Evolutionary conservation across 2,329 filamentous ascomycete species (phyloP), one percentile per base, ranked within the genome.

Genomic region (Diaporthe aspalathi): DNA sequence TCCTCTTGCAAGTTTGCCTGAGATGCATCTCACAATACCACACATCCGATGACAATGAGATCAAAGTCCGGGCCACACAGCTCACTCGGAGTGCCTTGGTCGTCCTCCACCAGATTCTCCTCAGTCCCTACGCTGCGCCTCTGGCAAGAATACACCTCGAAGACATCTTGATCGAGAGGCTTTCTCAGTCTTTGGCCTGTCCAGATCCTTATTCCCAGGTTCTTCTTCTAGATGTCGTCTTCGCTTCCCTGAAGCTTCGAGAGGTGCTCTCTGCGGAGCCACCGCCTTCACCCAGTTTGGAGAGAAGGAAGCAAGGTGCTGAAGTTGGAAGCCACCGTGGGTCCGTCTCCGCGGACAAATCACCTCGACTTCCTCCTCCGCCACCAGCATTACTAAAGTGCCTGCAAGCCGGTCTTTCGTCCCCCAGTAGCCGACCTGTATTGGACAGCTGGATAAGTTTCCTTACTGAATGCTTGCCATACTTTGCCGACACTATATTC

Each of bases 361-460:
- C 72, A 43, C 77, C 67, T 53, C 74, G 49, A 72, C 76, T 74
- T 6, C 78, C 78, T 35, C 88, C 91, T 4, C 93, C 93, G 24
- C 90, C 93, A 3, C 83, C 89, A 20, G 84, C 91, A 45, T 82
- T 99, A n/a, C 87, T 96, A n/a, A 92, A 93, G 73, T 97, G 94
- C 78, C 86, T 99, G 16, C 91, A 94, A 73, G 89, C 91, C 56
- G 96, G 94, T 0, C 91, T 99, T 63, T 90, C 92, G 68, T 93
- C 94, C 4, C 79, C 87, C 3, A 90, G 86, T 67, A 95, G 93
- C 75, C 90, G 94, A 6, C 86, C 90, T 11, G 91, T 97, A 7
- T 84, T 99, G 45, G 95, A 98, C 76, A 95, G 93, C 78, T 99
- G 97, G 97, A 91, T 98, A 12, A 87, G 89, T 38, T 95, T 99